Base-by-base conservation (phyloP, 2,329 filamentous ascomycete genomes). In the Nigrospora osmanthi region DNA sequence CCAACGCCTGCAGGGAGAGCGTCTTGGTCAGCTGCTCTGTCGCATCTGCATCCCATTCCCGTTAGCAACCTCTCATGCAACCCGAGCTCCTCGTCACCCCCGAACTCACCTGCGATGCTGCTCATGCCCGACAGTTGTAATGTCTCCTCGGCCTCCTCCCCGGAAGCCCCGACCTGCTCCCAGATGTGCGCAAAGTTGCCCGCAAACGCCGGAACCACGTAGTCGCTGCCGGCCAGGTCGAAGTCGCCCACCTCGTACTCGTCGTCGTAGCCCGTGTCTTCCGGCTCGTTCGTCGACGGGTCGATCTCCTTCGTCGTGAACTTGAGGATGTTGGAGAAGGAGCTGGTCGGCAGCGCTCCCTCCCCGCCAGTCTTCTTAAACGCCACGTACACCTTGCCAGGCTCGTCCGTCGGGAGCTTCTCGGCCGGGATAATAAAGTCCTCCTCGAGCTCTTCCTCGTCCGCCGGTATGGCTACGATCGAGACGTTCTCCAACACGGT, bases 301-400 rank as follows among this genome's bases (percentile, higher is more conserved):
- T 98, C 93, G 53, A 98, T 93, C 68, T 98, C 93, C 71, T 96
- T 97, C 73, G 85, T 93, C 15, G 89, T 96, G 65, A 98, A 98
- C 68, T 93, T 96, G 61, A 98, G 84, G 35, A 88, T 73, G 67
- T 97, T 98, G 53, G 87, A 89, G 67, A 98, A 95, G 36, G 81
- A 86, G 43, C 85, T 82, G 17, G 86, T 75, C 5, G 89, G 83
- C 64, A 94, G 84, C n/a, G 84, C 78, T 37, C 72, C 75, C 57
- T 89, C 87, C 46, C 87, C 89, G 47, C 76, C 79, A 28, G 81
- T 69, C 65, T 94, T 93, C 69, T 85, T 87, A 74, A 98, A 96
- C 2, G 89, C 89, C 35, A 96, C 93, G 61, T 96, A 98, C 35
- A 97, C 84, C 55, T 89, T 91, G 47, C 93, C 93, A 0, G 90